Evolutionary conservation across 1,284 basidiomycete genomes (phyloP).

Genomic region (Fomitopsis schrenkii): DNA sequence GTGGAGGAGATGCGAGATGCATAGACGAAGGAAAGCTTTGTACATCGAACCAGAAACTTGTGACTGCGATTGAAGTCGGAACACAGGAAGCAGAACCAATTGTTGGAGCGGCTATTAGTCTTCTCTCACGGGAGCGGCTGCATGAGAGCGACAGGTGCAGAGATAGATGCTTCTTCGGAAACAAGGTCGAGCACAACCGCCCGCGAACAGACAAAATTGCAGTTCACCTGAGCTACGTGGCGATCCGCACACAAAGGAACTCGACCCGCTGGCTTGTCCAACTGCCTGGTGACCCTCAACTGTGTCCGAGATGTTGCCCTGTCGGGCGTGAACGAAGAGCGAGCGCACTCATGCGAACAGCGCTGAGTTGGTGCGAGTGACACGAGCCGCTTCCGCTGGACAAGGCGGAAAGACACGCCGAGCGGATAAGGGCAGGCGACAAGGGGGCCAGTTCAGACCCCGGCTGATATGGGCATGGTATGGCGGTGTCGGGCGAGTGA

Average conservation of each 20-base stretch:
- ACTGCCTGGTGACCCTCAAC: background rate
- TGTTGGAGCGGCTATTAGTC: background rate
- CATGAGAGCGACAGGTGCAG: background rate
- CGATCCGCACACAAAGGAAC: background rate
- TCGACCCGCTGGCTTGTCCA: background rate
- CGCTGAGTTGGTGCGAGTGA: background rate
- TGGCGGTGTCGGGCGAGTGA: no score
- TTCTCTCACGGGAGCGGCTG: background rate
- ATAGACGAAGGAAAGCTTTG: background rate
- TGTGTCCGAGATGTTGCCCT: background rate
- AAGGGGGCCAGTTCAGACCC: background rate
- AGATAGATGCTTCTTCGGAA: background rate
- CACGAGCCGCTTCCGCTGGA: conserved; percentile 1
- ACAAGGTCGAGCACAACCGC: background rate
- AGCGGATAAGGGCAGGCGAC: conserved; percentile 5
- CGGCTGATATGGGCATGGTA: background rate
- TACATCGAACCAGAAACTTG: background rate
- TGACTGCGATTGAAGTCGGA: background rate
- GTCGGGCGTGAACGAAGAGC: background rate
- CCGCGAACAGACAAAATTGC: background rate
- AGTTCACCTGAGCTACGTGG: background rate
- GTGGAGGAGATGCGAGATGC: background rate
- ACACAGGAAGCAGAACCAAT: background rate
- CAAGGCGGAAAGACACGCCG: conserved; percentile 1
- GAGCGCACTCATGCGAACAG: background rate